These are phyloP conservation scores for Yamadazyma tumulicola DNA, from an alignment of 805 yeast genomes.

Conservation along the genomic window DNA sequence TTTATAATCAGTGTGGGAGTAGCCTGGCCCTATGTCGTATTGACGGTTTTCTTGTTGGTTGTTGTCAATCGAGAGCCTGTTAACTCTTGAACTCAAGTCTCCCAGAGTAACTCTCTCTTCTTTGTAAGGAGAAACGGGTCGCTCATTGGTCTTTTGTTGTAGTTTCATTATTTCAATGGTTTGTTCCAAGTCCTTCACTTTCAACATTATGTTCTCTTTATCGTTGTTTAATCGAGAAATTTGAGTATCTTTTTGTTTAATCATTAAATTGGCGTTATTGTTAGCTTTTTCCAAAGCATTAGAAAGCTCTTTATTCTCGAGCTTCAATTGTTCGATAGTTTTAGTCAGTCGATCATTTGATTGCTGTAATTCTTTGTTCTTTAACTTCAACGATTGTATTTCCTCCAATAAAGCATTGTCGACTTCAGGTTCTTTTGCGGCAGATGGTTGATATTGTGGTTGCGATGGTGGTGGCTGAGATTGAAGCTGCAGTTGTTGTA, in stretches of 20 bases:
- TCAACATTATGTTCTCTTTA: slow-evolving; percentile 53
- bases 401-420: slow-evolving; percentile 39
- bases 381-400: slow-evolving; percentile 48
- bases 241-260: slow-evolving; percentile 70
- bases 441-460: background rate
- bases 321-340: slow-evolving; percentile 19
- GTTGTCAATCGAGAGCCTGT: slow-evolving; percentile 34
- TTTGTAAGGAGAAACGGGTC: background rate
- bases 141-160: slow-evolving; percentile 15
- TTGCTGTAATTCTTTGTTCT: slow-evolving; percentile 46
- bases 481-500: slow-evolving; percentile 1
- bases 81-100: slow-evolving; percentile 40
- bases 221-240: slow-evolving; percentile 59
- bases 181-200: slow-evolving; percentile 51
- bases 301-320: slow-evolving; percentile 26
- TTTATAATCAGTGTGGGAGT: background rate
- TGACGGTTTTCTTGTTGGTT: slow-evolving; percentile 7
- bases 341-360: slow-evolving; percentile 15
- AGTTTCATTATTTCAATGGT: slow-evolving; percentile 31
- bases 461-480: slow-evolving; percentile 1
- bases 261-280: slow-evolving; percentile 46
- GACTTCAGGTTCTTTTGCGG: slow-evolving; percentile 4
- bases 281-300: slow-evolving; percentile 37
- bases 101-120: slow-evolving; percentile 24
- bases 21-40: background rate